Conservation (phyloP, 495 filamentous ascomycete genomes). For the Recurvomyces mirabilis region DNA sequence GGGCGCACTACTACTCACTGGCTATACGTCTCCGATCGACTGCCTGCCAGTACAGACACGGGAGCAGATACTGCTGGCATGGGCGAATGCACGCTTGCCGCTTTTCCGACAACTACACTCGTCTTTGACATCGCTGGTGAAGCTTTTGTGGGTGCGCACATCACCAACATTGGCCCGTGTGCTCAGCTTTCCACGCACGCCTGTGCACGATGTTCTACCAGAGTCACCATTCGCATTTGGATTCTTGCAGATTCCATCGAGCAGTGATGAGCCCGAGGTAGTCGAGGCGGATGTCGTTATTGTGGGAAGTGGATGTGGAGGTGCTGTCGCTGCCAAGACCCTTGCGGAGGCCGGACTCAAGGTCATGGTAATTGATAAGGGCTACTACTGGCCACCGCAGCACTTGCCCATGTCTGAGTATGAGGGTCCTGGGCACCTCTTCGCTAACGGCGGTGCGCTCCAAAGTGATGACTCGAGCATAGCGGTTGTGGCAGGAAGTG, state of each 20-base stretch:
- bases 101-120: constrained; percentile 22
- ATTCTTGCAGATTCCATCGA: constrained; percentile 42
- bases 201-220: constrained; percentile 45
- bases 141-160: constrained; percentile 45
- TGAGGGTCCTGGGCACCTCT: constrained; percentile 49
- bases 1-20: constrained; percentile 27
- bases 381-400: constrained; percentile 57
- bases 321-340: constrained; percentile 71
- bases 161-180: constrained; percentile 46
- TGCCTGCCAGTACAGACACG: constrained; percentile 25
- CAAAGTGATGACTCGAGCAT: constrained; percentile 51
- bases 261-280: constrained; percentile 34
- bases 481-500: constrained; percentile 53
- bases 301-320: constrained; percentile 79
- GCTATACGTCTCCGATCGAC: constrained; percentile 25
- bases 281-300: constrained; percentile 75
- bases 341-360: constrained; percentile 61
- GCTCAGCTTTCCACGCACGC: constrained; percentile 51
- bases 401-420: constrained; percentile 62
- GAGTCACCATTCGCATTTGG: constrained; percentile 44
- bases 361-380: constrained; percentile 68
- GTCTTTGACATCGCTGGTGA: constrained; percentile 24
- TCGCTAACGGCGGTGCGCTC: constrained; percentile 28
- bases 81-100: constrained; percentile 24
- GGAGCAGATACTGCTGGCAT: constrained; percentile 25